Conservation (phyloP, 441 rosid genomes). For the Populus tomentosa region DNA sequence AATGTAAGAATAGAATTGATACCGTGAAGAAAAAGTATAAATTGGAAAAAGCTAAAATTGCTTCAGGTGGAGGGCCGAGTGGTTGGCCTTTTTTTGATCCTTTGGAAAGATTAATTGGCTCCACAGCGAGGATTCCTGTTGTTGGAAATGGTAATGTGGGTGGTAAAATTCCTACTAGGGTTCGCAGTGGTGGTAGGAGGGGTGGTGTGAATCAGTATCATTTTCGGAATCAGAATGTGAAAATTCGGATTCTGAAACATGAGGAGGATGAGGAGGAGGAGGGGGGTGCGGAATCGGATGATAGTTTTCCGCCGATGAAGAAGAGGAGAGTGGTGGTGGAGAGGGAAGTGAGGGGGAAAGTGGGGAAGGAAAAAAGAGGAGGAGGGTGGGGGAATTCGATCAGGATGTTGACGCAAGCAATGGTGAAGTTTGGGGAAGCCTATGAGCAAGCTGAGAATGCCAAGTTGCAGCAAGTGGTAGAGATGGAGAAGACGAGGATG, state of each 20-base stretch:
- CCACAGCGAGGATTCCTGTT: slow-evolving; percentile 39
- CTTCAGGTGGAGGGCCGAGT: slow-evolving; percentile 39
- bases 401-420: slow-evolving; percentile 58
- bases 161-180: slow-evolving; percentile 42
- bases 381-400: slow-evolving; percentile 54
- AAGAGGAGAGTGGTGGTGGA: slow-evolving; percentile 31
- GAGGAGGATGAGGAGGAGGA: slow-evolving; percentile 23
- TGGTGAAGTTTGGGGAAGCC: slow-evolving; percentile 72
- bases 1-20: slow-evolving; percentile 95
- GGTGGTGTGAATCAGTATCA: slow-evolving; percentile 6
- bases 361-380: slow-evolving; percentile 31
- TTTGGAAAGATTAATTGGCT: slow-evolving; percentile 70
- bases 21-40: slow-evolving; percentile 90
- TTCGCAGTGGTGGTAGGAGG: slow-evolving; percentile 22
- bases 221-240: slow-evolving; percentile 34
- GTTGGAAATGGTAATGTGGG: slow-evolving; percentile 20
- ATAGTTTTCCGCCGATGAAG: slow-evolving; percentile 66
- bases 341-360: slow-evolving; percentile 24
- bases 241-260: slow-evolving; percentile 35
- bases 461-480: slow-evolving; percentile 82
- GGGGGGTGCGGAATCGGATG: slow-evolving; percentile 45
- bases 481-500: slow-evolving; percentile 94
- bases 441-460: slow-evolving; percentile 78
- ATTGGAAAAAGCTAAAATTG: slow-evolving; percentile 73
- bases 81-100: slow-evolving; percentile 75